These are phyloP conservation scores for Cyclotella cryptica DNA, from an alignment of 108 stramenopile species.

Conservation along the genomic window DNA sequence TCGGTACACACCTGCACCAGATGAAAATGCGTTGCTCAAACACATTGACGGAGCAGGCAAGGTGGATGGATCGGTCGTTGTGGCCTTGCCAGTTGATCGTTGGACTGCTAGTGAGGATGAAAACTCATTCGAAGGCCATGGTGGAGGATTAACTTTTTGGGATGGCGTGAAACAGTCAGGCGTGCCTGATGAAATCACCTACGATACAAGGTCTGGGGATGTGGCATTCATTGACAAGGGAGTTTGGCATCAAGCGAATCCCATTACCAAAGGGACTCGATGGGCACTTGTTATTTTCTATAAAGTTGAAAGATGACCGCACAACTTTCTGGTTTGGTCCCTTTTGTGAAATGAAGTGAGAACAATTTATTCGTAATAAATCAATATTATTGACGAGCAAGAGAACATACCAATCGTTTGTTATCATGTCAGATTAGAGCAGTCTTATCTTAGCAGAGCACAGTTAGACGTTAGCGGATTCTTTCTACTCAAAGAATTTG, in stretches of 20 bases:
- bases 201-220: conserved; percentile 87
- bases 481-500: conserved; percentile 63
- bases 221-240: conserved; percentile 88
- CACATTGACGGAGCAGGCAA: conserved; percentile 93
- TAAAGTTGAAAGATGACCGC: conserved; percentile 54
- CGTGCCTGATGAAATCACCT: conserved; percentile 69
- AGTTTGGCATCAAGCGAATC: conserved; percentile 89
- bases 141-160: conserved; percentile 90
- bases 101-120: conserved; percentile 75
- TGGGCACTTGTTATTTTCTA: conserved; percentile 94
- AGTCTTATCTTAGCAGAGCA: too few species aligned
- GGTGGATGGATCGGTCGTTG: conserved; percentile 85
- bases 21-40: conserved; percentile 89
- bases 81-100: conserved; percentile 88
- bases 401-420: too few species aligned
- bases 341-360: too few species aligned
- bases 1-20: conserved; percentile 86
- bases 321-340: too few species aligned
- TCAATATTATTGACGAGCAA: too few species aligned
- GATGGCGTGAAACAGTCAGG: conserved; percentile 62
- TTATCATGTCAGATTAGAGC: too few species aligned
- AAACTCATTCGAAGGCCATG: conserved; percentile 81
- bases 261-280: conserved; percentile 88
- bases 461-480: too few species aligned
- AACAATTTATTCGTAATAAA: too few species aligned